Evolutionary conservation across 2,329 filamentous ascomycete species (phyloP).

Genomic region (Cladosporium velox): DNA sequence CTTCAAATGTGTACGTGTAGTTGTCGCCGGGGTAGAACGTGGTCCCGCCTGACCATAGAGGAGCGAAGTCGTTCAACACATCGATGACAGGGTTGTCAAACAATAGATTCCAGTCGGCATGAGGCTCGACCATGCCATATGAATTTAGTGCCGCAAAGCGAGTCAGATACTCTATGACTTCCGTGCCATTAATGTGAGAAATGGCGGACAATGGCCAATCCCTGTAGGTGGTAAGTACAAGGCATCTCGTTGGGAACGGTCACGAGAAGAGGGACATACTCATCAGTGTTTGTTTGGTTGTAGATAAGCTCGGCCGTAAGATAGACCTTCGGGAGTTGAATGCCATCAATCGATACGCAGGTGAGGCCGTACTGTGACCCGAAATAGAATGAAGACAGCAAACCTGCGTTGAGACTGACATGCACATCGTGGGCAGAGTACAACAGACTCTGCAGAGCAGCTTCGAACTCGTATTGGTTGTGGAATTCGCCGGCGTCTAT

Average conservation of each 20-base stretch:
- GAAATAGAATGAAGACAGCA: constrained; percentile 22
- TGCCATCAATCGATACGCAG: neutral
- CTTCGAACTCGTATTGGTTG: constrained; percentile 44
- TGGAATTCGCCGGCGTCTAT: constrained; percentile 35
- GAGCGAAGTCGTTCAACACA: neutral
- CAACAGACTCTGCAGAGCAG: constrained; percentile 38
- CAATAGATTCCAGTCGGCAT: constrained; percentile 44
- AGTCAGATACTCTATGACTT: constrained; percentile 38
- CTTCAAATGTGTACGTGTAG: constrained; percentile 35
- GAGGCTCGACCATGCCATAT: constrained; percentile 38
- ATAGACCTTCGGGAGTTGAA: neutral
- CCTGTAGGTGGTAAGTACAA: neutral
- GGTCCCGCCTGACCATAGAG: neutral
- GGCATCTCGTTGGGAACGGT: neutral
- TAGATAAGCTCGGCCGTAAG: neutral
- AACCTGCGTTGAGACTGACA: constrained; percentile 34
- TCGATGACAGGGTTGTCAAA: neutral
- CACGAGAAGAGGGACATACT: neutral
- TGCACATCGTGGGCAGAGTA: constrained; percentile 42
- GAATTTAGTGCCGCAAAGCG: neutral
- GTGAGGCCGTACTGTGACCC: neutral
- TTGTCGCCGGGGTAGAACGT: constrained; percentile 28
- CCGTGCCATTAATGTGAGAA: constrained; percentile 41
- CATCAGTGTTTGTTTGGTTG: constrained; percentile 27
- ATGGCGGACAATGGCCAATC: constrained; percentile 36